Evolutionary conservation across 2,329 filamentous ascomycete species (phyloP).

Genomic region (Penicillium sp.): DNA sequence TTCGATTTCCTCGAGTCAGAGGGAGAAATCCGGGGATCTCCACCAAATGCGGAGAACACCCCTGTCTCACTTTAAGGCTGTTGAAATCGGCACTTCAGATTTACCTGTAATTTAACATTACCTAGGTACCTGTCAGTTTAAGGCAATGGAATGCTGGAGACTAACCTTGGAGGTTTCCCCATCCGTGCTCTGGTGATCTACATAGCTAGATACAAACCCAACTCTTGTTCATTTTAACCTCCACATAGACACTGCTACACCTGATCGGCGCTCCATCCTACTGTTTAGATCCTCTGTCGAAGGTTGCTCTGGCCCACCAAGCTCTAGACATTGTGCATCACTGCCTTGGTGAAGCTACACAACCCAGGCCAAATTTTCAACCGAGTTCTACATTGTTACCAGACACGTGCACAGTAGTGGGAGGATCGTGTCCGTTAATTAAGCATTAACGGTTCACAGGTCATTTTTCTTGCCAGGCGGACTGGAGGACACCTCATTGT

Average conservation of each 20-base stretch:
- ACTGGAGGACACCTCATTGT: background rate
- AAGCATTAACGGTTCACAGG: background rate
- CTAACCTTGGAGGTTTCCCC: background rate
- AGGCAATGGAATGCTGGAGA: background rate
- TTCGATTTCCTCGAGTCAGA: background rate
- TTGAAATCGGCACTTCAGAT: slow-evolving; percentile 13
- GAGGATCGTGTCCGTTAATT: background rate
- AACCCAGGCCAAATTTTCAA: background rate
- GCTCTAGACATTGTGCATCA: background rate
- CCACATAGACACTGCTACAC: background rate
- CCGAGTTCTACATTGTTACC: background rate
- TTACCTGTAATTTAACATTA: background rate
- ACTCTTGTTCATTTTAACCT: background rate
- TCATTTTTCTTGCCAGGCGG: background rate
- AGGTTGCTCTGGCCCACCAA: background rate
- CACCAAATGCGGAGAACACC: slow-evolving; percentile 17
- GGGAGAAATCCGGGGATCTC: slow-evolving; percentile 16
- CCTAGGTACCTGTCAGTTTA: background rate
- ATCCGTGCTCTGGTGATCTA: background rate
- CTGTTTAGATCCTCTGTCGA: background rate
- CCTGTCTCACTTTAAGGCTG: background rate
- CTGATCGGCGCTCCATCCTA: background rate
- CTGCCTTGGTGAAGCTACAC: background rate
- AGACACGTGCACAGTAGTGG: background rate
- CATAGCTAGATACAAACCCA: background rate